phyloP scores from a whole-genome alignment of 2,329 filamentous ascomycete genomes.

The Teratosphaeriaceae sp. region DNA sequence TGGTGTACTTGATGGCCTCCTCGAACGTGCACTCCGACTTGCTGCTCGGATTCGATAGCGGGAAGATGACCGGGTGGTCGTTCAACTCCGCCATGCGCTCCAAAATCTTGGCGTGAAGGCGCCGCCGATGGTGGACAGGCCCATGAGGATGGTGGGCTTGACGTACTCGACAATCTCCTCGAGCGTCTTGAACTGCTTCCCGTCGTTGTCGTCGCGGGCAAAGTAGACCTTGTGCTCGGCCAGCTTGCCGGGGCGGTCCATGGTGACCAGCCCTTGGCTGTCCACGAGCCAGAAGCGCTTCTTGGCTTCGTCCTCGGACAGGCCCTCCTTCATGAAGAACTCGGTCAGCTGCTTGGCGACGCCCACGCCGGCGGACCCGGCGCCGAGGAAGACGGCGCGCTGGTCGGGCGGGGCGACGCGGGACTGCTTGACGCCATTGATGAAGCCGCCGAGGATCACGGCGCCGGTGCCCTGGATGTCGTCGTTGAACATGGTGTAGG shows the following conservation, averaged over 20 bases:
- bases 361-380: constrained; percentile 90
- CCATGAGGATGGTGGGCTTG: constrained; percentile 89
- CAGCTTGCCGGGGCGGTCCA: constrained; percentile 86
- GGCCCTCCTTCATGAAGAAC: constrained; percentile 88
- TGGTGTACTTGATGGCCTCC: constrained; percentile 83
- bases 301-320: constrained; percentile 79
- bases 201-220: constrained; percentile 57
- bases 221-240: constrained; percentile 76
- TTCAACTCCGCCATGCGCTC: constrained; percentile 54
- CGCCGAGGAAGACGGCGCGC: constrained; percentile 91
- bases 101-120: constrained; percentile 88
- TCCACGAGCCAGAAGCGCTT: constrained; percentile 97
- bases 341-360: constrained; percentile 97
- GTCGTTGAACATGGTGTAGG: constrained; percentile 96
- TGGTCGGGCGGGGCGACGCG: constrained; percentile 83
- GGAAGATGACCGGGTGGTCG: constrained; percentile 71
- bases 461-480: constrained; percentile 97
- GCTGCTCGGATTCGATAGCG: constrained; percentile 88
- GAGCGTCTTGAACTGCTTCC: constrained; percentile 65
- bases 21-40: constrained; percentile 98
- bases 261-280: constrained; percentile 80
- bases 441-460: constrained; percentile 80
- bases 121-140: constrained; percentile 87
- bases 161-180: constrained; percentile 92
- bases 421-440: constrained; percentile 73